Conservation (phyloP, 208 protist species). For the Tritrichomonas foetus region DNA sequence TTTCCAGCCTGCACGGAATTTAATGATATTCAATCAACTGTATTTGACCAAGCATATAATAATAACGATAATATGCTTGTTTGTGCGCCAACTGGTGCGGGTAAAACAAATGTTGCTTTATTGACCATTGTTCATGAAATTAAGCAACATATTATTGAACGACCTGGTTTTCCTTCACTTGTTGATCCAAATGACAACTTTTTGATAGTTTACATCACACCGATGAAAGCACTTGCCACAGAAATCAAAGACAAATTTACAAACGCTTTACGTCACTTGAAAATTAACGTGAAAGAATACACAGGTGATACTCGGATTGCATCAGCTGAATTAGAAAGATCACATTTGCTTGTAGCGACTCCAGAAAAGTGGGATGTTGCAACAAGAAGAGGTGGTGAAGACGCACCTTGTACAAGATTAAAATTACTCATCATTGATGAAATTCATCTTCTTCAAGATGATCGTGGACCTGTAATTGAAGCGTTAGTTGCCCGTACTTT, state of each 20-base stretch:
- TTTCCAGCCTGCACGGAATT: background rate
- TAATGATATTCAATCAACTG: constrained; percentile 77
- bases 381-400: constrained; percentile 84
- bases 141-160: constrained; percentile 60
- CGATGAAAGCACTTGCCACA: constrained; percentile 99
- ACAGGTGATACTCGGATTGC: constrained; percentile 91
- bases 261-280: constrained; percentile 72
- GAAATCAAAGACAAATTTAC: constrained; percentile 95
- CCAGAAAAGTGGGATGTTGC: constrained; percentile 99
- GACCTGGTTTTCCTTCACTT: background rate
- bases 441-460: constrained; percentile 99
- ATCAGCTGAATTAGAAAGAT: constrained; percentile 86
- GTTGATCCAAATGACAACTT: constrained; percentile 58
- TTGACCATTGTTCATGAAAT: constrained; percentile 90
- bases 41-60: constrained; percentile 75
- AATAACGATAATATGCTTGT: constrained; percentile 94
- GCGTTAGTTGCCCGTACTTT: constrained; percentile 92
- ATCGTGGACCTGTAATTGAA: constrained; percentile 96
- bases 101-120: constrained; percentile 99
- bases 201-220: constrained; percentile 99
- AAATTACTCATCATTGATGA: constrained; percentile 90
- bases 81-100: constrained; percentile 92
- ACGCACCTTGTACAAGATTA: constrained; percentile 65
- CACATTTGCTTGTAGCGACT: constrained; percentile 82
- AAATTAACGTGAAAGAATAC: constrained; percentile 72